phyloP scores from a whole-genome alignment of 225 moss, liverwort and hornwort genomes.

The Neckera pumila region DNA sequence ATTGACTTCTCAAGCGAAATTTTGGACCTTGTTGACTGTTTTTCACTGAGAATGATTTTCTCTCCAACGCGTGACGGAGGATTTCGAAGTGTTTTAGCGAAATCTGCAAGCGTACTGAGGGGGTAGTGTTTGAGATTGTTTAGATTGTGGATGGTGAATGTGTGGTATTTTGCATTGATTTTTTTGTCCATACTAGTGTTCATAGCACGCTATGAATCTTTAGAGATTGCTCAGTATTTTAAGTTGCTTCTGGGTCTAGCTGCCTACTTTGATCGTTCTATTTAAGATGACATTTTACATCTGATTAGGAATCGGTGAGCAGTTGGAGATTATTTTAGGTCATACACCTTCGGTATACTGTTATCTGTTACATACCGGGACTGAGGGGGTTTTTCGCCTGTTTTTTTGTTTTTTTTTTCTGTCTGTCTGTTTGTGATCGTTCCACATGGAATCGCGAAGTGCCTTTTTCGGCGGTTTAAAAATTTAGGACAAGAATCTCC shows the following conservation, averaged over 20 bases:
- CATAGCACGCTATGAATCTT: background rate
- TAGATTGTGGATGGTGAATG: background rate
- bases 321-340: background rate
- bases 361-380: background rate
- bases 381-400: background rate
- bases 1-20: background rate
- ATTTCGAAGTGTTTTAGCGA: background rate
- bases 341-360: background rate
- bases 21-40: background rate
- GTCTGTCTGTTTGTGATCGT: background rate
- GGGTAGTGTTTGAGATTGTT: background rate
- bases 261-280: background rate
- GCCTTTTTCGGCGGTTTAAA: background rate
- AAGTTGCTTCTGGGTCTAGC: background rate
- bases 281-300: background rate
- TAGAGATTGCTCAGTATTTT: background rate
- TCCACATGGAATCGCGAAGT: background rate
- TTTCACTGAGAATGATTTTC: background rate
- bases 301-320: background rate
- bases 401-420: background rate
- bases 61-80: background rate
- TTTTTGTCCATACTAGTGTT: background rate
- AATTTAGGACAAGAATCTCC: background rate
- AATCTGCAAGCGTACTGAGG: background rate
- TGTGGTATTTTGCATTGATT: background rate